phyloP scores from a whole-genome alignment of 1,284 basidiomycete species.

The Psilocybe mexicana region DNA sequence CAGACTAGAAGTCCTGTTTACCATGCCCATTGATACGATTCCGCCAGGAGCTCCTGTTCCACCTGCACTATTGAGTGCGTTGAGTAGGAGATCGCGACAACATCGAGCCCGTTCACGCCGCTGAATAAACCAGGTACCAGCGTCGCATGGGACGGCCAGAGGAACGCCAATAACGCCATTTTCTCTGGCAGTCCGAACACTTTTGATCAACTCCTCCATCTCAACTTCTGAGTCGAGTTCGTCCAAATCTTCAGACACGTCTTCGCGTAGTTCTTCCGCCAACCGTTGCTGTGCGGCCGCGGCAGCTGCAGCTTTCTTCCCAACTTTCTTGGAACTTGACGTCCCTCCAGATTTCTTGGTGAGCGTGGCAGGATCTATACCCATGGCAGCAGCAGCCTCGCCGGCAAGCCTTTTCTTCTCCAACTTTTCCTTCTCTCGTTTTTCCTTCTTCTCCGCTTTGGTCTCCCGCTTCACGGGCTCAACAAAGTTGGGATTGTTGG shows the following conservation, averaged over 20 bases:
- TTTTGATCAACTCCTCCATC: conserved; percentile 57
- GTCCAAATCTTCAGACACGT: conserved; percentile 72
- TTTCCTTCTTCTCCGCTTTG: conserved; percentile 80
- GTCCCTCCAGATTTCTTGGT: conserved; percentile 41
- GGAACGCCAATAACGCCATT: conserved; percentile 58
- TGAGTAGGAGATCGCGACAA: conserved; percentile 64
- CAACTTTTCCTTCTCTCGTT: conserved; percentile 73
- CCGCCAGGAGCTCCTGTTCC: conserved; percentile 28
- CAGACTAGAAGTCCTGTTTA: conserved; percentile 30
- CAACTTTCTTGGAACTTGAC: conserved; percentile 50
- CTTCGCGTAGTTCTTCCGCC: conserved; percentile 49
- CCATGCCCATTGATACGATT: conserved; percentile 31
- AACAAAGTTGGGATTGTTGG: conserved; percentile 92
- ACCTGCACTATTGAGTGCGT: conserved; percentile 46
- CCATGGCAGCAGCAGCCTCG: conserved; percentile 64
- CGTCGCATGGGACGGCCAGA: conserved; percentile 53
- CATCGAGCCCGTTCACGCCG: conserved; percentile 70
- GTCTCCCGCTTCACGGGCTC: conserved; percentile 86
- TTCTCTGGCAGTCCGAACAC: conserved; percentile 51
- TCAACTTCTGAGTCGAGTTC: conserved; percentile 80
- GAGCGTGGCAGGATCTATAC: conserved; percentile 45
- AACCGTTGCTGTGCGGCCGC: conserved; percentile 45
- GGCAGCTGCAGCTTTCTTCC: conserved; percentile 48
- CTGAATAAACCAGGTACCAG: conserved; percentile 73
- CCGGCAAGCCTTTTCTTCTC: conserved; percentile 72